Evolutionary conservation across 2,329 filamentous ascomycete species (phyloP).

Genomic region (Fusarium temperatum): DNA sequence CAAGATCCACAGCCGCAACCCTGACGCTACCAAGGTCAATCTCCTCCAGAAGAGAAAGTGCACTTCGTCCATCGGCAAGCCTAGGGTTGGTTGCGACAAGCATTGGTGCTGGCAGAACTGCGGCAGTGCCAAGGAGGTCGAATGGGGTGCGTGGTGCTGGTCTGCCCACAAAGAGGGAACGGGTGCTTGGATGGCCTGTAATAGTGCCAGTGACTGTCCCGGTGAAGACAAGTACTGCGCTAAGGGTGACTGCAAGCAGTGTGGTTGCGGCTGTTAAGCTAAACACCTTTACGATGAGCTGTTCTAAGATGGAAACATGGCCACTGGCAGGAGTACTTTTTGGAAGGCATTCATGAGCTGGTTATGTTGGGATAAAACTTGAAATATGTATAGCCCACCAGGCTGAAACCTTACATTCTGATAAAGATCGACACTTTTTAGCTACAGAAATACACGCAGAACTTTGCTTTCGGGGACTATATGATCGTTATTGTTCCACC

Average conservation of each 20-base stretch:
- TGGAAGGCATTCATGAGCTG: background rate
- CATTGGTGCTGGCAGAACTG: slow-evolving; percentile 1
- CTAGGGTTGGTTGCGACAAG: background rate
- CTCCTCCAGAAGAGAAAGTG: background rate
- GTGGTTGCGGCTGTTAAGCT: background rate
- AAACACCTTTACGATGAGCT: no score
- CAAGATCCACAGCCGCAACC: background rate
- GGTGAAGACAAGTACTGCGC: background rate
- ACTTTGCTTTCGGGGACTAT: background rate
- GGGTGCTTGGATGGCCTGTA: background rate
- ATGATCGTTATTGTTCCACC: background rate
- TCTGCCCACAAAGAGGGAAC: background rate
- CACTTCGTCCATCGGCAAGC: background rate
- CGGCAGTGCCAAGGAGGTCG: background rate
- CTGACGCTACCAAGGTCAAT: background rate
- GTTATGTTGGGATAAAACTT: no score
- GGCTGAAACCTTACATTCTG: background rate
- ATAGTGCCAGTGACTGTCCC: background rate
- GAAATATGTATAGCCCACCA: no score
- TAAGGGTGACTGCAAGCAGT: background rate
- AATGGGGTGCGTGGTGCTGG: background rate
- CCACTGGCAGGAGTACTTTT: background rate
- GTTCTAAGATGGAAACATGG: background rate
- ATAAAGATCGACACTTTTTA: no score
- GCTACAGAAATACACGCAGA: background rate